Conservation (phyloP, 345 rosid genomes). For the Camelina hispida region DNA sequence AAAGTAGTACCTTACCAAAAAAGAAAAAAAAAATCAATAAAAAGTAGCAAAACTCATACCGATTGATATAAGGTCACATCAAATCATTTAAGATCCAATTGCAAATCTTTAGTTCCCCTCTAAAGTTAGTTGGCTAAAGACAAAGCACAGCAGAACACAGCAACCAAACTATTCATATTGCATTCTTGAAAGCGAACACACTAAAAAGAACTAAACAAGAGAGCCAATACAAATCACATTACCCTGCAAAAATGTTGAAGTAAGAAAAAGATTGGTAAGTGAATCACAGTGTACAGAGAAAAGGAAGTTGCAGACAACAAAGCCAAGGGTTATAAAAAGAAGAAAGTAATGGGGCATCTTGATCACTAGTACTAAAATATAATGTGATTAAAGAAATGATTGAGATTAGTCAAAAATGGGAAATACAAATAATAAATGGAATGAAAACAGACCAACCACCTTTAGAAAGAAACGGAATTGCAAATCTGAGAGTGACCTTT, state of each 20-base stretch:
- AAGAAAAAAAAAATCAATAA: neutral
- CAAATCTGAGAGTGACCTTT: slow-evolving; percentile 62
- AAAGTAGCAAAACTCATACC: slow-evolving; percentile 28
- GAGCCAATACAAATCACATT: slow-evolving; percentile 6
- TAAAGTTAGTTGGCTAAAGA: slow-evolving; percentile 22
- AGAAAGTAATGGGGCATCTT: slow-evolving; percentile 38
- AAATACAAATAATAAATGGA: slow-evolving; percentile 36
- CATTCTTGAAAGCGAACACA: slow-evolving; percentile 13
- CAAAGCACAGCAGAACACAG: neutral
- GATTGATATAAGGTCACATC: slow-evolving; percentile 31
- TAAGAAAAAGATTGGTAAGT: slow-evolving; percentile 16
- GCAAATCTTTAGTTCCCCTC: slow-evolving; percentile 29
- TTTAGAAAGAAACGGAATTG: slow-evolving; percentile 61
- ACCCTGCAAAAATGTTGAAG: slow-evolving; percentile 32
- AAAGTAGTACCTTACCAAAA: neutral
- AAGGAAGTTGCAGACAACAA: slow-evolving; percentile 41
- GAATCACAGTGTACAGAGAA: slow-evolving; percentile 8
- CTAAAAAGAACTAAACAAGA: slow-evolving; percentile 3
- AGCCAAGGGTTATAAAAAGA: slow-evolving; percentile 31
- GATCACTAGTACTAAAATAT: slow-evolving; percentile 5
- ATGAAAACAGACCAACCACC: slow-evolving; percentile 58
- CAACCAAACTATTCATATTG: slow-evolving; percentile 1
- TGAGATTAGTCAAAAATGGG: slow-evolving; percentile 34
- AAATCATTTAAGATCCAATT: slow-evolving; percentile 22
- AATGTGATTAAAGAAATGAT: slow-evolving; percentile 36